Evolutionary conservation across 83 land plant genomes (phyloP), one percentile per base, ranked within the genome.

Genomic region (Diphasiastrum complanatum): DNA sequence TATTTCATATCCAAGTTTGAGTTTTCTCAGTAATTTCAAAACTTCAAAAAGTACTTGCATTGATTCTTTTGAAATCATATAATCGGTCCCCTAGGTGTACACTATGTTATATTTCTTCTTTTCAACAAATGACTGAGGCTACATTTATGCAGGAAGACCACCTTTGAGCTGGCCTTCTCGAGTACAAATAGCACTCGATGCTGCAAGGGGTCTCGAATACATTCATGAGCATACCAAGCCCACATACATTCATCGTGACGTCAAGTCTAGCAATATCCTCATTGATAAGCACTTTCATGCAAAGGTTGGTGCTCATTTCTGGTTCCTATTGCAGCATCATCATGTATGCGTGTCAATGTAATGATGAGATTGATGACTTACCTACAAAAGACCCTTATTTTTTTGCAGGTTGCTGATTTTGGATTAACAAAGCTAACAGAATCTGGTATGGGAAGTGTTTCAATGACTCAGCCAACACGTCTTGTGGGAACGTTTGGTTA

Each of bases 401-500:
- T 22, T 19, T 50, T 60, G 58, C 45, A 75, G 81, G 75, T 79
- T 26, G 80, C 82, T 5, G 82, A 79, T 48, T 79, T 79, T 56
- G 82, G 82, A 25, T 61, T 79, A 45, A 76, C 82, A 11, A 79
- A 75, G 47, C 69, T 65, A 8, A 70, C 64, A 14, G 75, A 54
- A 28, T 35, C 75, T n/a, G 64, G 43, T 28, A 25, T 46, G 0
- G 66, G 12, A 12, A 68, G 60, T 20, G 29, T 22, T 20, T 72
- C 80, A 37, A 36, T 33, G 32, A 71, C 73, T 0, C 33, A 31
- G 19, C 75, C 67, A 31, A 64, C 82, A 36, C 65, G 75, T 38
- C 22, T 75, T 18, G 82, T 75, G 14, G 82, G 82, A 1, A 79
- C 79, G 5, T 79, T 66, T 62, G 82, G 82, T 3, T 79, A 79